Base-by-base conservation (phyloP, 2,329 filamentous ascomycete genomes). In the Colletotrichum chlorophyti region DNA sequence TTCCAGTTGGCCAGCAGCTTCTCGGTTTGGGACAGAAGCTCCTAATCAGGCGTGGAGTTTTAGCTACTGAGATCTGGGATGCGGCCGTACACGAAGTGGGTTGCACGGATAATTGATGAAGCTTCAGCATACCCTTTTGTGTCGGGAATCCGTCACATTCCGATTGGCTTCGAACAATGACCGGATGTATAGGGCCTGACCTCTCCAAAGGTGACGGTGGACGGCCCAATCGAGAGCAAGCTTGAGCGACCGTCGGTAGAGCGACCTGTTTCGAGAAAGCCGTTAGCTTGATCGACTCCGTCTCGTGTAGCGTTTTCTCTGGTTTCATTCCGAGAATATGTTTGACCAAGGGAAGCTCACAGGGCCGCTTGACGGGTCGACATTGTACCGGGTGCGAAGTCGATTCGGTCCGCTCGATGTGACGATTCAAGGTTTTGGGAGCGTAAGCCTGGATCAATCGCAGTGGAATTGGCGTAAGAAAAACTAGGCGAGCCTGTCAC, bases 221-320 rank as follows among this genome's bases (percentile, higher is more conserved):
- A 98, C 93, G 57, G 92, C 87, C 95, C 95, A 99, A 80, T 97
- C 93, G 65, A 98, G 87, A 37, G 95, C 85, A 64, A 97, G 87
- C 83, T 97, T 97, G 72, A 99, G 77, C 23, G 93, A 93, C 67
- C 93, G 91, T 71, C 94, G 89, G 77, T 99, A 99, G 61, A 99
- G 89, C 37, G 86, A 88, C 66, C 86, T 89, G 23, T 10, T n/a
- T n/a, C 9, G n/a, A 17, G n/a, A 6, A 6, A 19, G 12, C 21
- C 21, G 14, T 53, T 31, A 45, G 54, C 31, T 15, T 5, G 5
- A 23, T 6, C 4, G 14, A 26, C n/a, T 46, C 6, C 6, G 2
- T 11, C 10, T n/a, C 19, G 5, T 14, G 26, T 24, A 12, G n/a
- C 11, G 11, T 8, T 15, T 5, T 32, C 26, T 8, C 21, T n/a